phyloP scores from a whole-genome alignment of 2,329 filamentous ascomycete genomes.

The Orbilia oligospora region DNA sequence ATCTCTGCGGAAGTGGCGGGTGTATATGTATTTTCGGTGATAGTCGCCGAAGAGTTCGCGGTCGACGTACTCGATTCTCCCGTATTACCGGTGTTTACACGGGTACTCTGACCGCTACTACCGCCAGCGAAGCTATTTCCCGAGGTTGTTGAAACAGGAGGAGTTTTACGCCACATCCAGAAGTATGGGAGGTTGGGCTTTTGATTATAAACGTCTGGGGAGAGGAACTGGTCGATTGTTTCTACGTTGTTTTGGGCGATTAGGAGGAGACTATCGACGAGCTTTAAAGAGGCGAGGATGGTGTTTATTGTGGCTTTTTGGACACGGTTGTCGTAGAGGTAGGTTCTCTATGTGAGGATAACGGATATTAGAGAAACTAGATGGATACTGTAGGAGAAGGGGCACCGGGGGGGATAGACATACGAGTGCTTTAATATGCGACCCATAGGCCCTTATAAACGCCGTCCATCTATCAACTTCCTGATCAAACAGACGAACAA shows the following conservation, averaged over 20 bases:
- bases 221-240: slow-evolving; percentile 56
- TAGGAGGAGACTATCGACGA: slow-evolving; percentile 54
- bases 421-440: slow-evolving; percentile 57
- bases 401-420: not conserved
- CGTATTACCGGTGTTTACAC: not conserved
- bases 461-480: slow-evolving; percentile 56
- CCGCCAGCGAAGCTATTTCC: not conserved
- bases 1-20: not conserved
- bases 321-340: slow-evolving; percentile 59
- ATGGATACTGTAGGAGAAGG: not conserved
- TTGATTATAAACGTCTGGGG: slow-evolving; percentile 42
- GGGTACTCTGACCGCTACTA: not conserved
- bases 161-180: slow-evolving; percentile 44
- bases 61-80: not conserved
- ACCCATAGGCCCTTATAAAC: slow-evolving; percentile 50
- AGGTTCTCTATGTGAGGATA: slow-evolving; percentile 36
- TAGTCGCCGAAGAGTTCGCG: not conserved
- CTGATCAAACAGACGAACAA: slow-evolving; percentile 53
- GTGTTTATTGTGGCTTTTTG: slow-evolving; percentile 60
- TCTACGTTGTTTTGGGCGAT: slow-evolving; percentile 53
- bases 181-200: slow-evolving; percentile 46
- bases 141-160: not conserved
- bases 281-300: slow-evolving; percentile 56
- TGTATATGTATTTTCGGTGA: not conserved
- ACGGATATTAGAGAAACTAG: not conserved